These are phyloP conservation scores for Candida methanosorbosa DNA, from an alignment of 805 yeast genomes.

Conservation along the genomic window DNA sequence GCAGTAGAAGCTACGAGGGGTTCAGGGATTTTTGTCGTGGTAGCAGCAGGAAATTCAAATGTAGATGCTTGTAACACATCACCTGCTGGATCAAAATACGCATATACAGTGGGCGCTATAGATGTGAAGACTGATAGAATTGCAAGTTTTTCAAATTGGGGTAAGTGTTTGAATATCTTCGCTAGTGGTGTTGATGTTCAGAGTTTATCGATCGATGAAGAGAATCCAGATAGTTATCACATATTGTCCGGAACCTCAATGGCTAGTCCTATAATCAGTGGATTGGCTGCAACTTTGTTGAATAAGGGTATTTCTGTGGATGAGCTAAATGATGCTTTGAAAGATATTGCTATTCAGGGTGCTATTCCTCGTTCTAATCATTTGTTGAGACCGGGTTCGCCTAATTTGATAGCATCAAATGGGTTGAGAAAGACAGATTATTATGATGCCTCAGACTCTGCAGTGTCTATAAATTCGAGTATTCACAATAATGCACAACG, in stretches of 20 bases:
- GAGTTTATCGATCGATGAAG: conserved; percentile 37
- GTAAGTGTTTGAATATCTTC: conserved; percentile 79
- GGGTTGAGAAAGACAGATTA: conserved; percentile 18
- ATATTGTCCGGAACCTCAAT: conserved; percentile 69
- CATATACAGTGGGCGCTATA: conserved; percentile 82
- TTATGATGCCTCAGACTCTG: too few species aligned
- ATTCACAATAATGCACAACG: too few species aligned
- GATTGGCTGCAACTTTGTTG: conserved; percentile 47
- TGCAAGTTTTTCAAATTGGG: conserved; percentile 87
- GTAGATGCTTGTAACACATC: conserved; percentile 75
- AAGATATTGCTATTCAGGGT: conserved; percentile 37
- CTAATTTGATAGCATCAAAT: conserved; percentile 43
- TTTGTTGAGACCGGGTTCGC: conserved; percentile 42
- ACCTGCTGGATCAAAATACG: conserved; percentile 71
- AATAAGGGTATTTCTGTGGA: conserved; percentile 38
- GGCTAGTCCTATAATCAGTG: conserved; percentile 74
- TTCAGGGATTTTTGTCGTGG: conserved; percentile 64
- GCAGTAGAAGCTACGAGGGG: conserved; percentile 72
- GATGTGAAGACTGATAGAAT: conserved; percentile 64
- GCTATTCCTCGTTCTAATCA: conserved; percentile 39
- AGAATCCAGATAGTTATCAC: conserved; percentile 14
- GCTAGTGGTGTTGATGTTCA: conserved; percentile 71
- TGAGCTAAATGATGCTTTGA: conserved; percentile 32
- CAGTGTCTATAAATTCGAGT: too few species aligned
- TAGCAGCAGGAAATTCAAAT: conserved; percentile 83